These are phyloP conservation scores for Pythium phragmiticola DNA, from an alignment of 352 stramenopile species.

Conservation along the genomic window DNA sequence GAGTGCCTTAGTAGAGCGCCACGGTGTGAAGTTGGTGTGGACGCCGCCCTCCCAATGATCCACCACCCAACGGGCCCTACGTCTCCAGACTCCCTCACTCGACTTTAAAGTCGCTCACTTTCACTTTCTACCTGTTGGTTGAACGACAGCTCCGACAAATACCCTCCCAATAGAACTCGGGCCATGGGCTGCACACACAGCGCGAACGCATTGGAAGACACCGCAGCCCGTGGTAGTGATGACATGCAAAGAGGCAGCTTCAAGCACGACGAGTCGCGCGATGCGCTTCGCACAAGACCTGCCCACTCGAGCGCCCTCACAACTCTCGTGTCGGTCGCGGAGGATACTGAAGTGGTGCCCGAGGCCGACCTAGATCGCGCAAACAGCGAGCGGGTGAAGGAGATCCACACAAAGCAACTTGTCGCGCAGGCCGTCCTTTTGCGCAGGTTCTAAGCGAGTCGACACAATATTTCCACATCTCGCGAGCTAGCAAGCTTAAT, in stretches of 20 bases:
- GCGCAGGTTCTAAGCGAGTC: not conserved
- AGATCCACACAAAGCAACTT: slow-evolving; percentile 10
- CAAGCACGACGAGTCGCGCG: not conserved
- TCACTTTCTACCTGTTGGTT: not conserved
- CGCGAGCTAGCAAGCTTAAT: too few relatives aligned
- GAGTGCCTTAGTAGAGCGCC: not conserved
- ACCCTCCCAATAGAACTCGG: not conserved
- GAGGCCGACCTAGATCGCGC: slow-evolving; percentile 6
- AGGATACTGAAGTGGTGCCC: not conserved
- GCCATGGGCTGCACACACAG: slow-evolving; percentile 6
- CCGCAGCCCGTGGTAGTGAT: not conserved
- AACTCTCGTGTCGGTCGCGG: slow-evolving; percentile 1
- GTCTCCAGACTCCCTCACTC: not conserved
- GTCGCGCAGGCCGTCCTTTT: not conserved
- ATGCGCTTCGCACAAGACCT: not conserved
- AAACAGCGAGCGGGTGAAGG: slow-evolving; percentile 1
- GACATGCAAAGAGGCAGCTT: not conserved
- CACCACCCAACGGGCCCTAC: not conserved
- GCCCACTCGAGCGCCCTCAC: slow-evolving; percentile 1
- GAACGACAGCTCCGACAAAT: too few relatives aligned
- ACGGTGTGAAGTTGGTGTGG: not conserved
- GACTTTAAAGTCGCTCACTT: not conserved
- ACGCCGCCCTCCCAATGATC: too few relatives aligned
- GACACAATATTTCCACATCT: not conserved
- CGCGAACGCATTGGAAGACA: not conserved